phyloP scores from a whole-genome alignment of 2,329 filamentous ascomycete genomes.

The Botrytis paeoniae region DNA sequence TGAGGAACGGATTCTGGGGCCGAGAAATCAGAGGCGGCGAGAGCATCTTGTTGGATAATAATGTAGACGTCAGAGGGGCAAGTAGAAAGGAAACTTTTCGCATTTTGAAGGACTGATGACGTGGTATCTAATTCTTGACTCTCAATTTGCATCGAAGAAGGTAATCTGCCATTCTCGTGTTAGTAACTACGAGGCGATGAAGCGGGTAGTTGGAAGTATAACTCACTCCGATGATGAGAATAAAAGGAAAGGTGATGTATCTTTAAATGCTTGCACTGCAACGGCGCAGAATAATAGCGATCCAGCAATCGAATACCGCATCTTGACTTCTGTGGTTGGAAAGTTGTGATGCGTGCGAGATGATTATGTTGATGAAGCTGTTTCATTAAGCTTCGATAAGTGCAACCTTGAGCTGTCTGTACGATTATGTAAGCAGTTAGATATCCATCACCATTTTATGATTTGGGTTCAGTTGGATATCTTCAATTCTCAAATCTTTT shows the following conservation, averaged over 20 bases:
- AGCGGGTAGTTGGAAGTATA: conserved; percentile 4
- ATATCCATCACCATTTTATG: neutral
- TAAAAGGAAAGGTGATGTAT: conserved; percentile 86
- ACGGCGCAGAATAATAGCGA: conserved; percentile 53
- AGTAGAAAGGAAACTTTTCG: conserved; percentile 50
- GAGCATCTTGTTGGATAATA: conserved; percentile 72
- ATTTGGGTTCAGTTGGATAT: neutral
- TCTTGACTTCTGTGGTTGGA: conserved; percentile 39
- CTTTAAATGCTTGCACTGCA: conserved; percentile 68
- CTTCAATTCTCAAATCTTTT: neutral
- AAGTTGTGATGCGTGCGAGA: conserved; percentile 7
- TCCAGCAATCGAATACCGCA: conserved; percentile 53
- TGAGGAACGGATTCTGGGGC: conserved; percentile 47
- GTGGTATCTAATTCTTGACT: conserved; percentile 27
- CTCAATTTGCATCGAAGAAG: conserved; percentile 25
- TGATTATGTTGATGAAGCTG: conserved; percentile 10
- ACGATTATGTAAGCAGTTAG: neutral
- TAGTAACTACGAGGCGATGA: conserved; percentile 1
- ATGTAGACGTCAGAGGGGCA: conserved; percentile 78
- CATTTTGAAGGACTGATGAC: conserved; percentile 25
- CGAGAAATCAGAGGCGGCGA: conserved; percentile 67
- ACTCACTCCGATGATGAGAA: conserved; percentile 60
- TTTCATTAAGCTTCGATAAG: conserved; percentile 19
- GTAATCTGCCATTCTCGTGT: conserved; percentile 23
- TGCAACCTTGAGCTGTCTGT: neutral